These are phyloP conservation scores for Geotrichum siamense DNA, from an alignment of 1,139 yeast species.

Conservation along the genomic window DNA sequence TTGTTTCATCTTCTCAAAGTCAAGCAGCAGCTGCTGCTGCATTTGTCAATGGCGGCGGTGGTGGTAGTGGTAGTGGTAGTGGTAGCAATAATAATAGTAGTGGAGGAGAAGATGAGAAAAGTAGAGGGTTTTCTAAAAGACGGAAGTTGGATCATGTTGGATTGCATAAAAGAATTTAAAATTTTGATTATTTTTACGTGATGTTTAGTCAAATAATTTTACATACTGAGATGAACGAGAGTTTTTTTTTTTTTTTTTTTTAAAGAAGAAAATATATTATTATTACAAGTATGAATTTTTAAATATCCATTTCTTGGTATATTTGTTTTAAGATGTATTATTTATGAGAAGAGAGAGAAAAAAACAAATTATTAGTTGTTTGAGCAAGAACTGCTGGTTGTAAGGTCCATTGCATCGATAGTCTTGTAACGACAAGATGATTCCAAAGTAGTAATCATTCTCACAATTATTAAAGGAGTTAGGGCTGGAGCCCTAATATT, in stretches of 20 bases:
- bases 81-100: not conserved
- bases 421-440: too few species aligned
- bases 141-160: conserved; percentile 6
- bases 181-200: too few species aligned
- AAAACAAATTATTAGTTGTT: too few species aligned
- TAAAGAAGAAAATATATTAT: not conserved
- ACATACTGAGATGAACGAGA: not conserved
- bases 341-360: too few species aligned
- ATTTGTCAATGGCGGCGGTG: not conserved
- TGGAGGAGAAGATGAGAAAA: not conserved
- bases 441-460: too few species aligned
- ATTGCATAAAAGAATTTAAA: conserved; percentile 1
- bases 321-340: too few species aligned
- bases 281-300: not conserved
- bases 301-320: not conserved
- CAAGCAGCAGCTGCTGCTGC: conserved; percentile 13
- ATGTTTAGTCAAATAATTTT: too few species aligned
- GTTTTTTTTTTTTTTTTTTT: not conserved
- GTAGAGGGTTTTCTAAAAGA: not conserved
- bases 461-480: too few species aligned
- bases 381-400: too few species aligned
- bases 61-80: not conserved
- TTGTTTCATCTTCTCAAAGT: conserved; percentile 22
- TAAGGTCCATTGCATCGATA: too few species aligned
- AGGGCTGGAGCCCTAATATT: too few species aligned